phyloP scores from a whole-genome alignment of 2,329 filamentous ascomycete species.

The Aspergillus sclerotialis region DNA sequence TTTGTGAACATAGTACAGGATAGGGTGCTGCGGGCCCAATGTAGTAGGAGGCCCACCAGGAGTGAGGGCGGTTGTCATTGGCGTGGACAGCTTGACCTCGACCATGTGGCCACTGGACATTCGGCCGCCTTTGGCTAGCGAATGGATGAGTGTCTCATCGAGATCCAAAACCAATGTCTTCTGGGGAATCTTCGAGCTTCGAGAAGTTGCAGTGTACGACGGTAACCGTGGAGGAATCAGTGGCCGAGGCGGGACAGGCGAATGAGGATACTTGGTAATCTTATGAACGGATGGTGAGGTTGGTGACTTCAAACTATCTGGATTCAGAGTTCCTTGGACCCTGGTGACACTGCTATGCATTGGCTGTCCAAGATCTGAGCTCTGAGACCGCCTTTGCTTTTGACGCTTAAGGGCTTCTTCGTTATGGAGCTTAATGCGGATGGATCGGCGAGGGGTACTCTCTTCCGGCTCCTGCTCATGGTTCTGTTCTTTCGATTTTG shows the following conservation, averaged over 20 bases:
- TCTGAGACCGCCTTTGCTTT: conserved; percentile 33
- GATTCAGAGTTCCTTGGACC: conserved; percentile 50
- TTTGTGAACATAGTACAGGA: conserved; percentile 98
- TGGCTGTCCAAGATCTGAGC: conserved; percentile 20
- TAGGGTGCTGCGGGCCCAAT: conserved; percentile 83
- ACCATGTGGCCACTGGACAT: conserved; percentile 99
- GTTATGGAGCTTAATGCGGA: conserved; percentile 81
- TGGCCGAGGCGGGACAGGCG: conserved; percentile 80
- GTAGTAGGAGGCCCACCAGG: conserved; percentile 53
- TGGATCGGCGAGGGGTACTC: conserved; percentile 66
- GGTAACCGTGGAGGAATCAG: conserved; percentile 83
- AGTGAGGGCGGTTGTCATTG: conserved; percentile 31
- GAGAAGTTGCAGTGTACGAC: conserved; percentile 61
- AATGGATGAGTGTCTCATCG: conserved; percentile 96
- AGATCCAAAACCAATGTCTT: conserved; percentile 95
- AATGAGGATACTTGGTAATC: conserved; percentile 83
- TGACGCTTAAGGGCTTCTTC: conserved; percentile 71
- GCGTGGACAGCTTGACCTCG: conserved; percentile 68
- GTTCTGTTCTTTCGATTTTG: conserved; percentile 19
- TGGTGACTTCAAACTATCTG: conserved; percentile 83
- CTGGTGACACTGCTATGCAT: conserved; percentile 18
- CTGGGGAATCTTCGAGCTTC: conserved; percentile 50
- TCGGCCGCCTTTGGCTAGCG: conserved; percentile 89
- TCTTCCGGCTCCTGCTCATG: conserved; percentile 48
- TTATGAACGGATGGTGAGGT: conserved; percentile 67